A percentile compares a stretch with the other conserved stretches of the same genome.
These are phyloP conservation scores for Cubamyces lactineus DNA, from an alignment of 768 basidiomycete genomes.

Conservation along the genomic window DNA sequence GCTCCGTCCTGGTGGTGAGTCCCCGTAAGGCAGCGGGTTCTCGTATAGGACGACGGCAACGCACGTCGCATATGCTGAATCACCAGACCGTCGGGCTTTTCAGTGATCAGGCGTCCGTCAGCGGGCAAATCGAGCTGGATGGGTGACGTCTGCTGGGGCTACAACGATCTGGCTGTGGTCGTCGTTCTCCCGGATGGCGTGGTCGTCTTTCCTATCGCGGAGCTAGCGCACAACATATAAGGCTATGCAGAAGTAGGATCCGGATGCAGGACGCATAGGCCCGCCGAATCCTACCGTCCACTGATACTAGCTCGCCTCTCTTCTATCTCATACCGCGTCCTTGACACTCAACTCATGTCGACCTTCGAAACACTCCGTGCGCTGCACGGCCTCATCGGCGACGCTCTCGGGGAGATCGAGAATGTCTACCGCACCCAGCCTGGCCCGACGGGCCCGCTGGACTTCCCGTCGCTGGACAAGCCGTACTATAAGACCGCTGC, in stretches of 20 bases:
- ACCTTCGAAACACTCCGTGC: conserved; percentile 66
- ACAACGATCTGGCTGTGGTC: too few species aligned
- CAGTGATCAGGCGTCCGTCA: too few species aligned
- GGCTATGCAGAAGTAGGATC: neutral
- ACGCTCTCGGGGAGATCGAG: conserved; percentile 70
- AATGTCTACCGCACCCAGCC: conserved; percentile 41
- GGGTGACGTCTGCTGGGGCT: too few species aligned
- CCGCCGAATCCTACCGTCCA: neutral
- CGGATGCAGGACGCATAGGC: neutral
- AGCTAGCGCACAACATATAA: neutral
- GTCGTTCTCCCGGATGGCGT: too few species aligned
- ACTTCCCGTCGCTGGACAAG: conserved; percentile 17
- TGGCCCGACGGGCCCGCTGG: conserved; percentile 1
- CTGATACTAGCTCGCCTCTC: too few species aligned
- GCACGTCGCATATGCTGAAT: neutral
- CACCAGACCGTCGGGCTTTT: too few species aligned
- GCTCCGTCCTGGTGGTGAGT: neutral
- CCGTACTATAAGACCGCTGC: conserved; percentile 16
- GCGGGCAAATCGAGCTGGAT: too few species aligned
- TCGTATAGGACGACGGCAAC: neutral
- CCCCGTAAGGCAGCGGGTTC: neutral
- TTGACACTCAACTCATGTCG: conserved; percentile 27
- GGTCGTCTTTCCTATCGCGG: too few species aligned
- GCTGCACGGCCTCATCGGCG: conserved; percentile 65
- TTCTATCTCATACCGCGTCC: too few species aligned